Percentiles rank a stretch among this genome's conserved stretches.
Evolutionary conservation across 306 rosid species (phyloP).

Genomic region (Alnus rubra): DNA sequence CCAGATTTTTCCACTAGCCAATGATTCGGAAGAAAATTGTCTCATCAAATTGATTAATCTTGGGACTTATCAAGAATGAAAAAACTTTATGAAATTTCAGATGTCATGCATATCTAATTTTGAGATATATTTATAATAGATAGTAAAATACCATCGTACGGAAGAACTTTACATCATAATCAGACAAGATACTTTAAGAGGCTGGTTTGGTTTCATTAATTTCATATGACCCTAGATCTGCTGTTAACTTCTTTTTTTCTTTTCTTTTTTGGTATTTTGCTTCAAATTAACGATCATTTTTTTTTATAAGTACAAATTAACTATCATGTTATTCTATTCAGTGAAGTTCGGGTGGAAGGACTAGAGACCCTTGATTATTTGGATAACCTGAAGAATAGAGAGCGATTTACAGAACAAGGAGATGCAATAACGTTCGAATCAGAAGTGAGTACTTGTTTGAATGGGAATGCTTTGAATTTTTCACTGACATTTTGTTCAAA

Average conservation of each 20-base stretch:
- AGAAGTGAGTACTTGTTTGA: conserved; percentile 46
- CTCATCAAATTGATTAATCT: not conserved
- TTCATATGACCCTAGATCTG: not conserved
- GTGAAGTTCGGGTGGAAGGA: conserved; percentile 88
- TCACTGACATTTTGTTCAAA: conserved; percentile 8
- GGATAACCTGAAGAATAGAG: conserved; percentile 67
- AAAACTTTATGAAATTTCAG: not conserved
- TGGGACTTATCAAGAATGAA: not conserved
- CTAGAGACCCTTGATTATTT: conserved; percentile 81
- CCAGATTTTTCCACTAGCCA: not conserved
- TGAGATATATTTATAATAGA: too few relatives aligned
- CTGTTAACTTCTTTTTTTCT: not conserved
- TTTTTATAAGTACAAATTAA: conserved; percentile 9
- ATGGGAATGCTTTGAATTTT: conserved; percentile 6
- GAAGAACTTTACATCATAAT: not conserved
- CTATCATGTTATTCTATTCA: conserved; percentile 26
- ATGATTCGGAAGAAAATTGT: not conserved
- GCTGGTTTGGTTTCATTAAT: conserved; percentile 2
- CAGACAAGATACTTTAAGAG: not conserved
- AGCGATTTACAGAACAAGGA: conserved; percentile 79
- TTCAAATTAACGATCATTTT: conserved; percentile 19
- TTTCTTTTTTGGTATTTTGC: not conserved
- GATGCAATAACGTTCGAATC: conserved; percentile 74
- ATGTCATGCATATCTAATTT: not conserved
- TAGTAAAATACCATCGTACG: too few relatives aligned